phyloP scores from a whole-genome alignment of 148 eudicot genomes.

The Pharnaceum exiguum region DNA sequence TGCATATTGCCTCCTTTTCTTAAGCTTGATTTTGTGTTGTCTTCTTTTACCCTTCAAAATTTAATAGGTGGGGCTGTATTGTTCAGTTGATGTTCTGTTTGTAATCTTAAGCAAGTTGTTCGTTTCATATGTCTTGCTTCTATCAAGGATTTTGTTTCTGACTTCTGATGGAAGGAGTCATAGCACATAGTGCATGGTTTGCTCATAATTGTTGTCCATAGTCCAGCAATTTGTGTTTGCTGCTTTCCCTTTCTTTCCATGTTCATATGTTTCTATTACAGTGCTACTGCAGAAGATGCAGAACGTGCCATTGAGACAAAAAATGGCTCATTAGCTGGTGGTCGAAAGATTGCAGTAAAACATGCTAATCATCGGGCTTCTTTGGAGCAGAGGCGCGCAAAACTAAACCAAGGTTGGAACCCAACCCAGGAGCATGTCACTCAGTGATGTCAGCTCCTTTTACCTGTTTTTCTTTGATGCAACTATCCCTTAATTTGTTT shows the following conservation, averaged over 20 bases:
- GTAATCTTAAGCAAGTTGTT: background rate
- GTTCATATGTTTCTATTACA: slow-evolving; percentile 15
- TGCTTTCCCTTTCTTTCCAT: background rate
- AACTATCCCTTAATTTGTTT: no score
- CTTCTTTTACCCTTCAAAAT: background rate
- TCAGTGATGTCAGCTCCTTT: background rate
- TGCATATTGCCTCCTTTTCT: background rate
- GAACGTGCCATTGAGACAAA: slow-evolving; percentile 83
- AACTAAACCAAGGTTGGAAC: slow-evolving; percentile 57
- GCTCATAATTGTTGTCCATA: background rate
- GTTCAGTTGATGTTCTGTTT: background rate
- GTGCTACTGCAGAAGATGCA: slow-evolving; percentile 89
- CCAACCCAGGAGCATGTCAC: background rate
- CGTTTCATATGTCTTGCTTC: no score
- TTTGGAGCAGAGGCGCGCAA: slow-evolving; percentile 69
- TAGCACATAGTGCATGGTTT: no score
- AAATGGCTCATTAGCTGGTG: slow-evolving; percentile 71
- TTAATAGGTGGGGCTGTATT: background rate
- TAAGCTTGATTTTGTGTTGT: background rate
- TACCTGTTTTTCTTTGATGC: no score
- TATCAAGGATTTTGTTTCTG: no score
- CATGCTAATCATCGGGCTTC: slow-evolving; percentile 81
- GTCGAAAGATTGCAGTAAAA: slow-evolving; percentile 73
- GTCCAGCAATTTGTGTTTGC: background rate
- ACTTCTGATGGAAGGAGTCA: no score